Evolutionary conservation across 148 eudicot species (phyloP), one percentile per base, ranked within the genome.

Genomic region (Suaeda aralocaspica): DNA sequence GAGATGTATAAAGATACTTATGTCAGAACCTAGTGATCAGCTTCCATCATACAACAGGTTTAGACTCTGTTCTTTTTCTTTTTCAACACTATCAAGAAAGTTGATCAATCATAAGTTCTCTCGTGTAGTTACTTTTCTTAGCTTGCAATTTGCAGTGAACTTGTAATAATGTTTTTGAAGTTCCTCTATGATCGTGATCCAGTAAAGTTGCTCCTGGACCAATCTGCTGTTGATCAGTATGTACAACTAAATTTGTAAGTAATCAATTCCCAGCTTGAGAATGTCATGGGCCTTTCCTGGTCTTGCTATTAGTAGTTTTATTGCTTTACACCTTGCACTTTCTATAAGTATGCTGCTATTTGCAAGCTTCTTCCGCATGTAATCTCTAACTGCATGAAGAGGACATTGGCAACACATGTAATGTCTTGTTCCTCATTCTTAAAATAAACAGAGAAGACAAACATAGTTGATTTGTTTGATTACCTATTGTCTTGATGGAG

Each of bases 111-210:
- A 29, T 51, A 6, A 3, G 8, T 62, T 56, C 5, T 73, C 18
- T 30, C 16, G 62, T 34, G 72, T 36, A 31, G 22, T 77, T 72
- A 65, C 59, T 13, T 64, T 61, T 77, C 55, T 49, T 42, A 18
- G 34, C 77, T 39, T 68, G 44, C 31, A 59, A 57, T 73, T 59
- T 84, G 81, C 92, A 95, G 99, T 74, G 99, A 95, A 81, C 88
- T 91, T 64, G 93, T 95, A 66, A 84, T 95, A 73, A 62, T 87
- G 62, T 95, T 95, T 84, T 75, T 95, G 81, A 91, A 86, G 83
- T 95, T 87, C 72, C 83, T 95, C 34, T 95, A 95, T 70, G 88
- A 89, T 83, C 91, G 84, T 74, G 99, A 95, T 82, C 97, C 96
- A 22, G 84, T 95, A 66, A 83, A 73, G 74, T 82, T 79, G 78